Percentiles rank a stretch among this genome's conserved stretches.
Evolutionary conservation across 2,329 filamentous ascomycete species (phyloP).

Genomic region (Passalora sequoiae): DNA sequence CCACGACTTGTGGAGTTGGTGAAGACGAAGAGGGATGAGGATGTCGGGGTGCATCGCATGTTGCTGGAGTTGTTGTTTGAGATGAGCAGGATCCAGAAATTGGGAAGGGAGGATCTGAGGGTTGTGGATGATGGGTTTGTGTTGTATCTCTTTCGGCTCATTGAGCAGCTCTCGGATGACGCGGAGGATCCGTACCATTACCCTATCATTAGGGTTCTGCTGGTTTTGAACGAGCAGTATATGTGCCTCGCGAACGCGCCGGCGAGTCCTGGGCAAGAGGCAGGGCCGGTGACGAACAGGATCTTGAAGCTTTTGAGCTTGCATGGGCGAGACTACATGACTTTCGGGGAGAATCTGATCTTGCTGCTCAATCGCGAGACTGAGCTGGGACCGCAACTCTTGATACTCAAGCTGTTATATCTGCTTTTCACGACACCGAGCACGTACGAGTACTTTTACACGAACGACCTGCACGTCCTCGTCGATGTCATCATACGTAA

Average conservation of each 20-base stretch:
- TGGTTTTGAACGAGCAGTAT: slow-evolving; percentile 97
- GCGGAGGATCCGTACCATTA: slow-evolving; percentile 92
- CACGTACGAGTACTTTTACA: slow-evolving; percentile 98
- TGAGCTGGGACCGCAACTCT: slow-evolving; percentile 85
- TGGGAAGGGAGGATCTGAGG: slow-evolving; percentile 69
- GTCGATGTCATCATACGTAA: slow-evolving; percentile 96
- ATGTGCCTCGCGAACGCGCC: slow-evolving; percentile 63
- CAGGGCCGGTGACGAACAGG: slow-evolving; percentile 69
- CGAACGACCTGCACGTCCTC: slow-evolving; percentile 89
- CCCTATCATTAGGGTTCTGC: slow-evolving; percentile 85
- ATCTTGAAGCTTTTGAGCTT: slow-evolving; percentile 86
- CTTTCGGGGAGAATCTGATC: slow-evolving; percentile 97
- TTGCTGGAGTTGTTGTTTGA: slow-evolving; percentile 89
- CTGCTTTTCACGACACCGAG: slow-evolving; percentile 86
- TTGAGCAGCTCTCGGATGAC: slow-evolving; percentile 83
- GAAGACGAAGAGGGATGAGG: slow-evolving; percentile 56
- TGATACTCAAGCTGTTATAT: slow-evolving; percentile 95
- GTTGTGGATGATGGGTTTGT: slow-evolving; percentile 72
- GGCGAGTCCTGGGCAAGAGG: slow-evolving; percentile 48
- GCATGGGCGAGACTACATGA: slow-evolving; percentile 76
- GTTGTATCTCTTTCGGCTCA: slow-evolving; percentile 74
- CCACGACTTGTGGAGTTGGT: slow-evolving; percentile 77
- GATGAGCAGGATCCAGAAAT: slow-evolving; percentile 85
- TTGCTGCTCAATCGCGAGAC: slow-evolving; percentile 87
- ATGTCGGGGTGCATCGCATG: slow-evolving; percentile 69